Conservation (phyloP, 495 filamentous ascomycete genomes). For the Acidiella bohemica region DNA sequence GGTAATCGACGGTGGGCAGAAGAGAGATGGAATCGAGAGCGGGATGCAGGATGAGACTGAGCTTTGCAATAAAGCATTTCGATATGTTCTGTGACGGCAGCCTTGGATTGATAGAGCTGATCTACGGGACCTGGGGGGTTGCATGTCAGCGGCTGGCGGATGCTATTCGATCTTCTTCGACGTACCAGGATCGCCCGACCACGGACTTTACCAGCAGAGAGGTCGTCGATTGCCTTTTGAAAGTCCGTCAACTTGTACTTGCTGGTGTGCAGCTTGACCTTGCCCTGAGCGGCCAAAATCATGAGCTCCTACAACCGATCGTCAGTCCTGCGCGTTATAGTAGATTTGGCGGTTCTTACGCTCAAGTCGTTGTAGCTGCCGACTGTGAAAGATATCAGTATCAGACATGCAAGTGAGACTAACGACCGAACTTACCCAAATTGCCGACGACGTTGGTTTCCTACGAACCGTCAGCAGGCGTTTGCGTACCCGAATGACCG, state of each 20-base stretch:
- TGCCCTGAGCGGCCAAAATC: constrained; percentile 9
- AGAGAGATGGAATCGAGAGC: constrained; percentile 5
- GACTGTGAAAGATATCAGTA: not conserved
- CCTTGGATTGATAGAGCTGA: no score
- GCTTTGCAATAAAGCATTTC: constrained; percentile 43
- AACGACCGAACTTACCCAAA: no score
- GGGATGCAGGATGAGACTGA: constrained; percentile 38
- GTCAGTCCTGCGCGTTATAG: no score
- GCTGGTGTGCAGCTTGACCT: constrained; percentile 7
- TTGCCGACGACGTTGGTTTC: no score
- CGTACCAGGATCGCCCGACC: constrained; percentile 1
- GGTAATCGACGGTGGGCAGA: not conserved
- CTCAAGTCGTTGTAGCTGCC: no score
- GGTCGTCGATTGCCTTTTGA: constrained; percentile 7
- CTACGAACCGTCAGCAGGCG: no score
- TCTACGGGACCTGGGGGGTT: no score
- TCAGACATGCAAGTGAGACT: no score
- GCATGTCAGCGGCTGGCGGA: no score
- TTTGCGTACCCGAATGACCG: not conserved
- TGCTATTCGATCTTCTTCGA: no score
- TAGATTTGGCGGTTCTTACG: constrained; percentile 9
- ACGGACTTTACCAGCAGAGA: constrained; percentile 2
- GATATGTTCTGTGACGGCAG: constrained; percentile 32
- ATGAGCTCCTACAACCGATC: no score
- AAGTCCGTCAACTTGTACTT: constrained; percentile 12